Percentiles rank a stretch among this genome's conserved stretches.
Evolutionary conservation across 2,329 filamentous ascomycete species (phyloP).

Genomic region (Fusarium siculi): DNA sequence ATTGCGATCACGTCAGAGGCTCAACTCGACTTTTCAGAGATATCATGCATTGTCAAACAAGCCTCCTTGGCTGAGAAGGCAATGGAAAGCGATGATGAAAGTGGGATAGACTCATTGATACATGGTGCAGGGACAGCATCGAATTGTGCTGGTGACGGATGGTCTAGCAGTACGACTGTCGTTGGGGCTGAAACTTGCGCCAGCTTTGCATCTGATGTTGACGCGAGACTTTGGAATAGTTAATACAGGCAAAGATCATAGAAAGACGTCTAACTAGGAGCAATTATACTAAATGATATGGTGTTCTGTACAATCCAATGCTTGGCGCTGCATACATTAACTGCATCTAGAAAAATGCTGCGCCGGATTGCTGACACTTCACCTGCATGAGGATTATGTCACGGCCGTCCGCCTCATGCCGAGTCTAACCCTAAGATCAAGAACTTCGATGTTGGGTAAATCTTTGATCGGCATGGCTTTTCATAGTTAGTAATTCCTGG

Average conservation of each 20-base stretch:
- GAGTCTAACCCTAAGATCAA: neutral
- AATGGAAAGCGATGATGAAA: fast-evolving
- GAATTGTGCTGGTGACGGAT: neutral
- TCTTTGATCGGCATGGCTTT: too few species aligned
- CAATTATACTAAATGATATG: fast-evolving
- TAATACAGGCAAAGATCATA: fast-evolving
- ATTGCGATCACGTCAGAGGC: neutral
- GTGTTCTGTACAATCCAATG: neutral
- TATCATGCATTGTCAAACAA: neutral
- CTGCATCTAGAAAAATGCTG: neutral
- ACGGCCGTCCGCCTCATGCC: neutral
- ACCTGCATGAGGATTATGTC: neutral
- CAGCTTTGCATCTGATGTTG: neutral
- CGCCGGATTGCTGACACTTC: neutral
- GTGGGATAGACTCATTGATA: fast-evolving
- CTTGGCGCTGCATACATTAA: neutral
- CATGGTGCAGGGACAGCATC: neutral
- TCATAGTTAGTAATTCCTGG: fast-evolving
- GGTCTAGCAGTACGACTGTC: neutral
- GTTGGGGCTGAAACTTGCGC: neutral
- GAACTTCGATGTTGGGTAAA: neutral
- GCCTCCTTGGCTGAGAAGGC: neutral
- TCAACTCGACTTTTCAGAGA: neutral
- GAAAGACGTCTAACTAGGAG: fast-evolving
- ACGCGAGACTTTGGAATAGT: neutral